Base-by-base conservation (phyloP, 2,329 filamentous ascomycete species). In the Corinectria fuckeliana region DNA sequence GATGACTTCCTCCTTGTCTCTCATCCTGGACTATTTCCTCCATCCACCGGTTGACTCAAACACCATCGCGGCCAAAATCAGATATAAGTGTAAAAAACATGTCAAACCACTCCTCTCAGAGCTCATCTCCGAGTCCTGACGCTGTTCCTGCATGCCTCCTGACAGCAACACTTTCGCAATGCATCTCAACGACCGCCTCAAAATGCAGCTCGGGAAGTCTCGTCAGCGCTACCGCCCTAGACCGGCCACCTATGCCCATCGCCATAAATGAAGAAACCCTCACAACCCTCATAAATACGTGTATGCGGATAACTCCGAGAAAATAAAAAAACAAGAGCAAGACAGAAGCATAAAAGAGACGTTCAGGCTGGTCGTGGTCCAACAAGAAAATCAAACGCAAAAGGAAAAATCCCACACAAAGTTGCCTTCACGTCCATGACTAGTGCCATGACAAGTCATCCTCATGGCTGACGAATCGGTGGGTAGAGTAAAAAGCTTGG, bases 261-360 rank as follows among this genome's bases (percentile, higher is more conserved):
- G 54, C 47, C 21, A 44, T 55, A 58, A 49, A 64, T 60, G 57
- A 65, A 55, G 51, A 65, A 61, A 61, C 68, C 67, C 65, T 60
- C 59, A 58, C 62, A 51, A 36, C 64, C 63, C 61, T 65, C 58
- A 63, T 61, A 60, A 62, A 61, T 64, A 59, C 64, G 56, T 70
- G 34, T 65, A 66, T 67, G 61, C 63, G 56, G 56, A 67, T n/a
- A 69, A 70, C 68, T 69, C 68, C 68, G 61, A 56, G 58, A 61
- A 52, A 54, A 50, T 58, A 53, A 39, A 56, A 51, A 49, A 39
- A 44, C 34, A 42, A 59, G 60, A 60, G 62, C 38, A 57, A 39
- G 44, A 53, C 14, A 20, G 26, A 70, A 66, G 42, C 56, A 58
- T 58, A 60, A 52, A 64, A 45, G 34, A 58, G 55, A 53, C 56